Conservation (phyloP, 2,329 filamentous ascomycete genomes). For the Knufia fluminis region DNA sequence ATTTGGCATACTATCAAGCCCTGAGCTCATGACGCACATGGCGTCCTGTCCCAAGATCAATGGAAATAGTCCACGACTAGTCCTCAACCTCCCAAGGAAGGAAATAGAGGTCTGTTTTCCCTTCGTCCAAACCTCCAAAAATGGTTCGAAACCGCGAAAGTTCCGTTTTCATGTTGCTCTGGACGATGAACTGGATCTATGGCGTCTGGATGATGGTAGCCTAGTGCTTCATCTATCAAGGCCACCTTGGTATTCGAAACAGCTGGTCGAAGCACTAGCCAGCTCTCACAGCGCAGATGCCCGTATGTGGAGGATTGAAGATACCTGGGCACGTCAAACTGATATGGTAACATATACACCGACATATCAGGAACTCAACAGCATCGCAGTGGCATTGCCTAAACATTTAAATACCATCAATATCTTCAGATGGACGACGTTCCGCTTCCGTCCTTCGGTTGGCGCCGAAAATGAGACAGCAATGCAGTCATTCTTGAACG, state of each 20-base stretch:
- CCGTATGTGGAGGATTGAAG: slow-evolving; percentile 45
- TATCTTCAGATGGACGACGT: slow-evolving; percentile 57
- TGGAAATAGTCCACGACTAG: slow-evolving; percentile 22
- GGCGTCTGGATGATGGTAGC: slow-evolving; percentile 5
- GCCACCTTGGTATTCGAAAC: slow-evolving; percentile 21
- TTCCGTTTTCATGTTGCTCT: slow-evolving; percentile 22
- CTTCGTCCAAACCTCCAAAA: slow-evolving; percentile 18
- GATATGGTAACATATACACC: slow-evolving; percentile 45
- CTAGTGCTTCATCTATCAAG: slow-evolving; percentile 19
- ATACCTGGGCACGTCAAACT: slow-evolving; percentile 56
- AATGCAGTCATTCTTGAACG: slow-evolving; percentile 35
- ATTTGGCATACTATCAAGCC: slow-evolving; percentile 16
- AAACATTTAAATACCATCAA: slow-evolving; percentile 48
- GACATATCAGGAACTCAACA: slow-evolving; percentile 23
- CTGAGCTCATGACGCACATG: slow-evolving; percentile 16
- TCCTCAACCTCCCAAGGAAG: slow-evolving; percentile 33
- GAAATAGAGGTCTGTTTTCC: slow-evolving; percentile 36
- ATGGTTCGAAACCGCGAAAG: slow-evolving; percentile 11
- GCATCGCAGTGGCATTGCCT: slow-evolving; percentile 37
- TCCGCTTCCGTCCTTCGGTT: slow-evolving; percentile 42
- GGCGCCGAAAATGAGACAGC: slow-evolving; percentile 29
- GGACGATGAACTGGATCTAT: slow-evolving; percentile 18
- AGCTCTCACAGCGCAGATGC: slow-evolving; percentile 35
- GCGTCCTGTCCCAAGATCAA: slow-evolving; percentile 1
- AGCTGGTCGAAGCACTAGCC: slow-evolving; percentile 19